Conservation (phyloP, 2,329 filamentous ascomycete genomes). For the Colletotrichum plurivorum region DNA sequence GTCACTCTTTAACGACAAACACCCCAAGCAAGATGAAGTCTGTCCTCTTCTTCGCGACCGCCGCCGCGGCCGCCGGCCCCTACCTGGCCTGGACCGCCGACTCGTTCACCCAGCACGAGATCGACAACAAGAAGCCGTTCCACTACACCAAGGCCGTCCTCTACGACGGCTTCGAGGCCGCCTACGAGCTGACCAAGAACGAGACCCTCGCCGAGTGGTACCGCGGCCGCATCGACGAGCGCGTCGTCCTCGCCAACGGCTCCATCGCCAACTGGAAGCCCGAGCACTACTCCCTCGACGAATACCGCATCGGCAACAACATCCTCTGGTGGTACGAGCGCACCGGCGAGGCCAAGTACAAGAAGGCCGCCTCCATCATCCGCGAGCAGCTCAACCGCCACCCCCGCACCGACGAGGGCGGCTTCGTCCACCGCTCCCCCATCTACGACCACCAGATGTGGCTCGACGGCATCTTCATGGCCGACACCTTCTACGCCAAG, state of each 20-base stretch:
- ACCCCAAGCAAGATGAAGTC: conserved; percentile 29
- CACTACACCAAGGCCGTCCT: conserved; percentile 62
- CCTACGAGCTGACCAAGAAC: conserved; percentile 61
- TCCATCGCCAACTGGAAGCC: conserved; percentile 50
- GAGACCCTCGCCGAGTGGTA: conserved; percentile 60
- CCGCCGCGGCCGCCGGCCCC: conserved; percentile 38
- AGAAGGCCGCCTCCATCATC: conserved; percentile 61
- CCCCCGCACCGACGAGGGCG: conserved; percentile 65
- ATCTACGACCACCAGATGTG: conserved; percentile 69
- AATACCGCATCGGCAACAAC: conserved; percentile 68
- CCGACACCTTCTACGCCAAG: conserved; percentile 59
- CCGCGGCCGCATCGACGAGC: conserved; percentile 59
- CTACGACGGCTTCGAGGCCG: conserved; percentile 62
- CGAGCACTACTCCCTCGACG: conserved; percentile 63
- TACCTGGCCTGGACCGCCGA: conserved; percentile 60
- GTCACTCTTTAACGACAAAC: conserved; percentile 23
- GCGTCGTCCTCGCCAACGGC: conserved; percentile 61
- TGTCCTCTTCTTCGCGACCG: conserved; percentile 40
- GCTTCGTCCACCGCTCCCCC: conserved; percentile 66
- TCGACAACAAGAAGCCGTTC: conserved; percentile 55
- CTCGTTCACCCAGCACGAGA: conserved; percentile 59
- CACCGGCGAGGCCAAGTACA: conserved; percentile 63
- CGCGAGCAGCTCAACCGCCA: conserved; percentile 63
- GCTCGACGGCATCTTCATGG: conserved; percentile 70
- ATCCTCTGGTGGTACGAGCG: conserved; percentile 64